These are phyloP conservation scores for Neoscytalidium dimidiatum DNA, from an alignment of 2,329 filamentous ascomycete species.

Conservation along the genomic window DNA sequence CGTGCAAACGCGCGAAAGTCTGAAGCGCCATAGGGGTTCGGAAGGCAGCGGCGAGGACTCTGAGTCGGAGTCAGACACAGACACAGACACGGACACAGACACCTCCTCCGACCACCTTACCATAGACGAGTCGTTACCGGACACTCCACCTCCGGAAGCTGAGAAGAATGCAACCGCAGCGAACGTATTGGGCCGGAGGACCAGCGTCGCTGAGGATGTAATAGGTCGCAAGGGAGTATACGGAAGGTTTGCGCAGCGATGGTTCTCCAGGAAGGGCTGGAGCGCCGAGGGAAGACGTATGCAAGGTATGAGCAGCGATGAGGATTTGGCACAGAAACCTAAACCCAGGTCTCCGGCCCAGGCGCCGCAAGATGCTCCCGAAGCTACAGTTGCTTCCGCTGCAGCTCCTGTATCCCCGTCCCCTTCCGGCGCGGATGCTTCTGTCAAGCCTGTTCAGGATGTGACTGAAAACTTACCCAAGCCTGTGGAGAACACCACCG, in stretches of 20 bases:
- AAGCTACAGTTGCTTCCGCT: not conserved
- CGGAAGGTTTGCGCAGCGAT: conserved; percentile 83
- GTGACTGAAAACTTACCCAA: not conserved
- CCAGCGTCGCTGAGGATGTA: conserved; percentile 82
- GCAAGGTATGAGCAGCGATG: conserved; percentile 65
- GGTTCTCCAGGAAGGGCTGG: conserved; percentile 88
- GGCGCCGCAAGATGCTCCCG: conserved; percentile 8
- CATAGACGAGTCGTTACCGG: conserved; percentile 33
- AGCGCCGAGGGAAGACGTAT: conserved; percentile 68
- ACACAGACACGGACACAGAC: conserved; percentile 30
- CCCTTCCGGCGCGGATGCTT: conserved; percentile 5
- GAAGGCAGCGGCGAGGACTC: conserved; percentile 33
- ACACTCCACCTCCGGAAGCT: conserved; percentile 34
- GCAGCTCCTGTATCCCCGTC: conserved; percentile 3
- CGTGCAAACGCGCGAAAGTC: conserved; percentile 55
- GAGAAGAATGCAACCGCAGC: conserved; percentile 30
- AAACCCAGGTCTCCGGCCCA: conserved; percentile 1
- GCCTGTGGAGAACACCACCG: conserved; percentile 23
- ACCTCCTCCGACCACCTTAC: conserved; percentile 36
- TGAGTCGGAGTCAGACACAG: conserved; percentile 30
- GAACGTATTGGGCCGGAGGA: conserved; percentile 32
- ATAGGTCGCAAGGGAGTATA: conserved; percentile 81
- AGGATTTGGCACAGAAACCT: conserved; percentile 37
- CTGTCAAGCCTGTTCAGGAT: not conserved
- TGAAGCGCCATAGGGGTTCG: conserved; percentile 39